A percentile compares a stretch with the other conserved stretches of the same genome.
Conservation (phyloP, 768 basidiomycete species). For the Paxillus rubicundulus region DNA sequence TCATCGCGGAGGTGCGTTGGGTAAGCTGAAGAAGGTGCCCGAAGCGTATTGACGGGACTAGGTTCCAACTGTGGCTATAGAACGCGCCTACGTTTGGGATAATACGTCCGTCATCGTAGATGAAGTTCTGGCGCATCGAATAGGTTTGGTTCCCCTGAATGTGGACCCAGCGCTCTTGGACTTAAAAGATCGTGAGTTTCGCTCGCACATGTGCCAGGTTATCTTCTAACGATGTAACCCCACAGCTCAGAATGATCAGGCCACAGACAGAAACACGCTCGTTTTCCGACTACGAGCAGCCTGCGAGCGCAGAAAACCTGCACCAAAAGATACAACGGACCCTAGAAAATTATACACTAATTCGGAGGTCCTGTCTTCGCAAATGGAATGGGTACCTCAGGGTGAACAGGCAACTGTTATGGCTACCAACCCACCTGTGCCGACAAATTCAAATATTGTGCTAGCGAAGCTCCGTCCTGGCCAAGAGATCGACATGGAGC, state of each 20-base stretch:
- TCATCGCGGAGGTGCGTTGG: slow-evolving; percentile 83
- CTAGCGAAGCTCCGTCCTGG: slow-evolving; percentile 91
- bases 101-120: slow-evolving; percentile 94
- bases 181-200: slow-evolving; percentile 44
- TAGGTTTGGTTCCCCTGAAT: slow-evolving; percentile 88
- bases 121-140: slow-evolving; percentile 88
- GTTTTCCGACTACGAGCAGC: slow-evolving; percentile 75
- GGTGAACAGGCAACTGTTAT: slow-evolving; percentile 76
- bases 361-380: slow-evolving; percentile 62
- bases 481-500: slow-evolving; percentile 78
- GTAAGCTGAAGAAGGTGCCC: not conserved
- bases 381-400: slow-evolving; percentile 74
- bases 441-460: slow-evolving; percentile 81
- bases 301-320: slow-evolving; percentile 61
- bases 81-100: slow-evolving; percentile 89
- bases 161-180: slow-evolving; percentile 76
- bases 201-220: not conserved
- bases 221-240: not conserved
- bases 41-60: slow-evolving; percentile 27
- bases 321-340: slow-evolving; percentile 50
- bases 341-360: slow-evolving; percentile 69
- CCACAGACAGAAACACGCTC: slow-evolving; percentile 88
- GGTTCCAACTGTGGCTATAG: slow-evolving; percentile 91
- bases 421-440: slow-evolving; percentile 48
- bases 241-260: slow-evolving; percentile 46